These are phyloP conservation scores for Gonapodya prolifera DNA, from an alignment of 192 early-diverging fungal genomes.

Conservation along the genomic window DNA sequence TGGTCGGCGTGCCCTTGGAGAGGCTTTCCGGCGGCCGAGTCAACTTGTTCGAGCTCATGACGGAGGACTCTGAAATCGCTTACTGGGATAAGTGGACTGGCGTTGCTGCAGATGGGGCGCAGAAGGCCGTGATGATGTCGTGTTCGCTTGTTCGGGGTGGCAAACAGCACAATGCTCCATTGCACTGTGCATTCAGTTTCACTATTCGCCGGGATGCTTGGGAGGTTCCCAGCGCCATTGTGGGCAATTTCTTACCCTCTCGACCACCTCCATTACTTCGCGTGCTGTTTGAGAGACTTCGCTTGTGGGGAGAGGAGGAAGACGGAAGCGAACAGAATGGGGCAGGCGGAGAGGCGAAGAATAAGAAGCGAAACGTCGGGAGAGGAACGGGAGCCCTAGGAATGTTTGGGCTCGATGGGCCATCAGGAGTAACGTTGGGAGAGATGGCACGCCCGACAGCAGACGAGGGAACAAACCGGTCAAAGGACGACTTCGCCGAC, in stretches of 20 bases:
- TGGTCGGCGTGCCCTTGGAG: slow-evolving; percentile 75
- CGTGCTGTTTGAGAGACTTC: neutral
- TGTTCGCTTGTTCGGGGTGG: neutral
- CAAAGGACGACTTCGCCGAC: neutral
- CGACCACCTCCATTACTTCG: neutral
- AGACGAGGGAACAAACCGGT: no score
- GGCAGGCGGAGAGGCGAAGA: neutral
- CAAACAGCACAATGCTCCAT: neutral
- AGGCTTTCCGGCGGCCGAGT: slow-evolving; percentile 27
- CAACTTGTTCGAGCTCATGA: neutral
- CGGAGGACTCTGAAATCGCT: neutral
- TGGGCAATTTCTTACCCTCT: neutral
- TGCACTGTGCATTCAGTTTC: neutral
- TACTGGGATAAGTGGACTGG: neutral
- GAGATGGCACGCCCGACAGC: neutral
- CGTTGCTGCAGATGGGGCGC: neutral
- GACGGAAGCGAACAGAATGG: neutral
- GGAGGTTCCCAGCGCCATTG: neutral
- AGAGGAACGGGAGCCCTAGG: neutral
- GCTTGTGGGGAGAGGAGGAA: neutral
- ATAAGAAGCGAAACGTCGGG: neutral
- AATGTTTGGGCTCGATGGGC: neutral
- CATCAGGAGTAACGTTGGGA: neutral
- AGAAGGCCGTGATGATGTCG: slow-evolving; percentile 1
- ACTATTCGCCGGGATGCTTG: neutral